Conservation (phyloP, 305 asterid genomes). For the Vinca major region DNA sequence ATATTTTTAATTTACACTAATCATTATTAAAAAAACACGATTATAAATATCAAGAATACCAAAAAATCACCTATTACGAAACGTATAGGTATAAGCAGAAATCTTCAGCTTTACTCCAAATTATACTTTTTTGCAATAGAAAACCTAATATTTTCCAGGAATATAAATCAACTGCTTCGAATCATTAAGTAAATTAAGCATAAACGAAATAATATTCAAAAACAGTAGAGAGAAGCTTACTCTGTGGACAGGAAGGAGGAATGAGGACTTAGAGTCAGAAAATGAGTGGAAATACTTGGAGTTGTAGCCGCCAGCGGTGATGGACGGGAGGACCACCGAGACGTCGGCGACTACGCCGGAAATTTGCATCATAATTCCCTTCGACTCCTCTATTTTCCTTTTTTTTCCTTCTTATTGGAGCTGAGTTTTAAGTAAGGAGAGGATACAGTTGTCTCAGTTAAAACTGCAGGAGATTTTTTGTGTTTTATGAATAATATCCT, state of each 20-base stretch:
- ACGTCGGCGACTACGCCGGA: conserved; percentile 47
- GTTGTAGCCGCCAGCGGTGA: conserved; percentile 27
- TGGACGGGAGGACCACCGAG: conserved; percentile 38
- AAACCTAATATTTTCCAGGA: neutral
- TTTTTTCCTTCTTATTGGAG: neutral
- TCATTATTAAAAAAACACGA: neutral
- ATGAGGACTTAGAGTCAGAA: conserved; percentile 32
- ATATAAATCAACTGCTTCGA: neutral
- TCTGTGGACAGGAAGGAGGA: conserved; percentile 28
- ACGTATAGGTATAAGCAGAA: neutral
- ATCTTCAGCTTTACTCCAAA: neutral
- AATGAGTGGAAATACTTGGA: conserved; percentile 32
- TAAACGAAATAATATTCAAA: neutral
- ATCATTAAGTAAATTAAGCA: neutral
- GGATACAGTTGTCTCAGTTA: neutral
- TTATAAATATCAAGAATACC: neutral
- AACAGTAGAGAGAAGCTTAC: conserved; percentile 29
- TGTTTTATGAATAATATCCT: neutral
- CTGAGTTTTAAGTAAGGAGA: neutral
- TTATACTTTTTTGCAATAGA: neutral
- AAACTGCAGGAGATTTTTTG: neutral
- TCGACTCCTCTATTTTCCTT: neutral
- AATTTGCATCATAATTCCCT: conserved; percentile 30
- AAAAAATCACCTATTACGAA: too few species aligned
- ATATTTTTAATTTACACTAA: neutral